Evolutionary conservation across 169 alveolate genomes (phyloP), one percentile per base, ranked within the genome.

Genomic region (Eimeria tenella): DNA sequence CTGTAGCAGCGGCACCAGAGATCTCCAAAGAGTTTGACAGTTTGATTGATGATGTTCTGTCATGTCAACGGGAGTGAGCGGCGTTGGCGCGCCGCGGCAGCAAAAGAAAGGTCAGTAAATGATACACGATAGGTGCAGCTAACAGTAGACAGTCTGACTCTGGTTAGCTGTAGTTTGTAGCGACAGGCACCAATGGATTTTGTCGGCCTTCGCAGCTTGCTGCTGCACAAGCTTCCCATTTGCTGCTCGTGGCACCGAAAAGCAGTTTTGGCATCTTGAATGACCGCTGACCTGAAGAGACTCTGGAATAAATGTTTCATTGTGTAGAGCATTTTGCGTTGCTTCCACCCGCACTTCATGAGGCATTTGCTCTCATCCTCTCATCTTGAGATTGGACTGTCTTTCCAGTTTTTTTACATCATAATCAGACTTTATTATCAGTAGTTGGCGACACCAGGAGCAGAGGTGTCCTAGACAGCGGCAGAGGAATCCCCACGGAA

Each of bases 81-180:
- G n/a, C 31, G 8, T 13, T 74, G 84, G 84, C 84, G 7, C n/a
- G 11, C 84, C 31, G 62, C 84, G 50, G 15, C 62, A 13, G 9
- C 73, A 19, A 60, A 21, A 74, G 84, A 74, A 31, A 25, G 7
- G 84, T 13, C 84, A 71, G 60, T 74, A 74, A 60, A 56, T 74
- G 42, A 60, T 49, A 42, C 63, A 74, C 19, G 31, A 49, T 74
- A 42, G 42, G 62, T 74, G 84, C 84, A 49, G 17, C 63, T 4
- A 42, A 1, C 84, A 3, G 84, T 74, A 74, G 63, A 15, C 84
- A 50, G 42, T 50, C 62, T 23, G 62, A 23, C 84, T 10, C 60
- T 56, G 10, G 82, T 13, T 73, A 73, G 25, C 31, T 42, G 77
- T 21, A 23, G 77, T n/a, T n/a, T 9, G 77, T 21, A 9, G 82